Evolutionary conservation across 2,329 filamentous ascomycete species (phyloP).

Genomic region (Pezicula carpinea): DNA sequence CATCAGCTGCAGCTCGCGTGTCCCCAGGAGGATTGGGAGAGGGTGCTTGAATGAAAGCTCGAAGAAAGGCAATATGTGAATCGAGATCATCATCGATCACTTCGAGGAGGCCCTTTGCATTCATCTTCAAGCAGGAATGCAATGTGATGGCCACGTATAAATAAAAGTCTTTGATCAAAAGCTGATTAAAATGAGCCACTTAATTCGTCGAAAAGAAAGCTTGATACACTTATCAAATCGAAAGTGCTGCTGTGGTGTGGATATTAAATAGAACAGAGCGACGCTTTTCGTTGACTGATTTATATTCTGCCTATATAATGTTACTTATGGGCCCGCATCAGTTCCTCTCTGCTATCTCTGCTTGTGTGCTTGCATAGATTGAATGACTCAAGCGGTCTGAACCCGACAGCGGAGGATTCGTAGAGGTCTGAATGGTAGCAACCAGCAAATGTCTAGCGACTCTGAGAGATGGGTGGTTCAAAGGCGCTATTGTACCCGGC

Average conservation of each 20-base stretch:
- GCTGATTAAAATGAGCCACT: background rate
- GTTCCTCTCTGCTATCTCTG: too few species aligned
- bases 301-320: too few species aligned
- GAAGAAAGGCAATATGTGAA: conserved; percentile 27
- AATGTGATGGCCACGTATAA: background rate
- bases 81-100: conserved; percentile 23
- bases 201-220: background rate
- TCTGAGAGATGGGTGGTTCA: too few species aligned
- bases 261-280: too few species aligned
- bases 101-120: conserved; percentile 16
- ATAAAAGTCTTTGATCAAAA: too few species aligned
- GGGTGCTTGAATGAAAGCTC: conserved; percentile 29
- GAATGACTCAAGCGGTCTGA: background rate
- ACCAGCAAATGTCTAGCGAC: background rate
- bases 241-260: background rate
- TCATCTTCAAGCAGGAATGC: background rate
- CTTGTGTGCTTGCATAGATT: background rate
- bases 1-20: conserved; percentile 29
- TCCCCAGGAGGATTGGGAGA: conserved; percentile 36
- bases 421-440: background rate
- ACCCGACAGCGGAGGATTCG: background rate
- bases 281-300: too few species aligned
- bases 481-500: too few species aligned
- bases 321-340: too few species aligned
- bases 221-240: background rate